Percentiles rank a stretch among this genome's conserved stretches.
phyloP scores from a whole-genome alignment of 208 protist species.

The Leptomonas seymouri region DNA sequence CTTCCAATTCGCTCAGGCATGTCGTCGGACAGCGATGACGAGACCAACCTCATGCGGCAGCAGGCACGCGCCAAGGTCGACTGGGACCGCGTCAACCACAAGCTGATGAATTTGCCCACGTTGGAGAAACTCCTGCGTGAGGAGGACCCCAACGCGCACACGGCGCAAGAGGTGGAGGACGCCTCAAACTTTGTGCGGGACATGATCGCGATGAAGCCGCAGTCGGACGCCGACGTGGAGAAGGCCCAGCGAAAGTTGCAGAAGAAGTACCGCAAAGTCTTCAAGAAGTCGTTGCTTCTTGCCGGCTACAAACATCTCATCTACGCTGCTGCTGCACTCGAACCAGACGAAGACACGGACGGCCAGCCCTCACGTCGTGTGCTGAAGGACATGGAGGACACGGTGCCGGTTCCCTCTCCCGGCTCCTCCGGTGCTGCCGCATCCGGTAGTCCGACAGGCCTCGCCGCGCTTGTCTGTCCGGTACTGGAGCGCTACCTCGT shows the following conservation, averaged over 20 bases:
- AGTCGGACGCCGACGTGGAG: conserved; percentile 47
- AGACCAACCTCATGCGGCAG: conserved; percentile 9
- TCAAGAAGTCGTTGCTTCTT: conserved; percentile 83
- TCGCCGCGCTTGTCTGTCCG: conserved; percentile 12
- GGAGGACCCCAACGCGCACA: conserved; percentile 72
- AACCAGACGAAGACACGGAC: not conserved
- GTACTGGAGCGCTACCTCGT: conserved; percentile 73
- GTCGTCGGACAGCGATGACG: conserved; percentile 38
- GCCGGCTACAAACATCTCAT: conserved; percentile 75
- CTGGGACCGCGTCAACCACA: conserved; percentile 50
- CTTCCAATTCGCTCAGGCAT: too few species aligned
- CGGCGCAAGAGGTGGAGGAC: conserved; percentile 41
- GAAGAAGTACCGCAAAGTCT: conserved; percentile 65
- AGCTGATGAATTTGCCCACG: conserved; percentile 74
- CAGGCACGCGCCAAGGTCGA: conserved; percentile 28
- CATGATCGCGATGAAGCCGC: conserved; percentile 35
- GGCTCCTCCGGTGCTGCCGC: not conserved
- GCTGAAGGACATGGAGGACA: conserved; percentile 38
- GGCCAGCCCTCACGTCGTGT: not conserved
- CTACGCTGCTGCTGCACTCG: not conserved
- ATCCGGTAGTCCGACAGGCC: not conserved
- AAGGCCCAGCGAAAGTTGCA: conserved; percentile 50
- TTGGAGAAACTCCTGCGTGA: conserved; percentile 69
- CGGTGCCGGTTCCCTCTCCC: not conserved
- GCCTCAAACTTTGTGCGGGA: conserved; percentile 59